These are phyloP conservation scores for Tubosaeta brunneosetosa DNA, from an alignment of 768 basidiomycete genomes.

Conservation along the genomic window DNA sequence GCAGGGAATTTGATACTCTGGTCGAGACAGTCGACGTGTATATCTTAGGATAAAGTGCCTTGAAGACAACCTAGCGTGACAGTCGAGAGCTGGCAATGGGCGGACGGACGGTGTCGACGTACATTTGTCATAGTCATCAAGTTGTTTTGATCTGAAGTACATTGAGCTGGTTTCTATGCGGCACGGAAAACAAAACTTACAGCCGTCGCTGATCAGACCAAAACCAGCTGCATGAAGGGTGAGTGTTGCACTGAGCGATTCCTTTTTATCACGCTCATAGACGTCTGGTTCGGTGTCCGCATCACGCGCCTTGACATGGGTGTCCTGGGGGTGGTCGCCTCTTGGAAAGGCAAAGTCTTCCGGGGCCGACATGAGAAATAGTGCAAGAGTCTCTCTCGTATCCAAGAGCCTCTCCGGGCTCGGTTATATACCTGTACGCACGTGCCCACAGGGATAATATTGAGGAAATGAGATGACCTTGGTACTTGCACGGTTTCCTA, in stretches of 20 bases:
- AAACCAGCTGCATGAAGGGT: constrained; percentile 61
- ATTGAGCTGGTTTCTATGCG: constrained; percentile 1
- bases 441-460: background rate
- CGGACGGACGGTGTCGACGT: constrained; percentile 5
- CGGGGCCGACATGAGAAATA: background rate
- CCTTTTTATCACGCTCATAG: constrained; percentile 27
- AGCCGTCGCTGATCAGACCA: constrained; percentile 61
- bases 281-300: constrained; percentile 12
- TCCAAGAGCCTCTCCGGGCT: background rate
- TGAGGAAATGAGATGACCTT: background rate
- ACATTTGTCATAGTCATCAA: constrained; percentile 68
- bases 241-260: constrained; percentile 51
- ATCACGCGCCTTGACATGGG: constrained; percentile 19
- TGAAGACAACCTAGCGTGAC: constrained; percentile 53
- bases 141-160: constrained; percentile 55
- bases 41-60: constrained; percentile 51
- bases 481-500: background rate
- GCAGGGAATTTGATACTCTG: constrained; percentile 63
- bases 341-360: background rate
- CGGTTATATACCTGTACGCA: background rate
- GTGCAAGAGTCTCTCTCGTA: background rate
- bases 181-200: constrained; percentile 28
- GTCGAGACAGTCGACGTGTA: constrained; percentile 63
- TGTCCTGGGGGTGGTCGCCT: constrained; percentile 2
- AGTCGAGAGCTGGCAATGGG: constrained; percentile 1